Base-by-base conservation (phyloP, 1,284 basidiomycete species). In the Ceratobasidium sp. region DNA sequence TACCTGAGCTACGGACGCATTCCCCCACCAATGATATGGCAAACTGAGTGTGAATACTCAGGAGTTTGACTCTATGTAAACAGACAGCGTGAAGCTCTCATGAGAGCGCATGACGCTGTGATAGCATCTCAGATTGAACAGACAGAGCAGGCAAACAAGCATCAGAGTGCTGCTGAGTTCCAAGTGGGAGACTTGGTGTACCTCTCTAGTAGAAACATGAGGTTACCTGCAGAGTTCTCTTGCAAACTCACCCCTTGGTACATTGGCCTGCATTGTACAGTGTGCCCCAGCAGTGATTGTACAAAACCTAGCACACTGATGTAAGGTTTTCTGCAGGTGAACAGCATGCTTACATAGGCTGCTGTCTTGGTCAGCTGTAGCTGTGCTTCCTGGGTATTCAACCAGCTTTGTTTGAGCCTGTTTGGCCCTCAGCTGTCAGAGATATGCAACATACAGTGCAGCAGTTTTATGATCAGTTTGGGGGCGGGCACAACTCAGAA, bases 21-120 rank as follows among this genome's bases (percentile, higher is more conserved):
- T 0, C 26, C 82, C n/a, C n/a, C 40, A 2, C 66, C 82, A 0
- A 80, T 85, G 79, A 78, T 85, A 0, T 84, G 83, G 83, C 69
- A 84, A 20, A n/a, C 74, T 0, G 66, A 81, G 10, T 50, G 78
- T 1, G 80, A 82, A 52, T 84, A 80, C 57, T 82, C 81, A 3
- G 83, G 82, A 2, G 81, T 84, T 1, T 68, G 79, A 1, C 85
- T 84, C 78, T 83, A 83, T 0, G 28, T 80, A 12, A 46, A n/a
- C n/a, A n/a, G 78, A 42, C 71, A 84, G 61, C 83, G 81, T 40
- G 71, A 80, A 15, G 81, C 83, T 0, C 78, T 86, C 0, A 82
- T 83, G 80, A 17, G 50, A 5, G 84, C 84, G 1, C 85, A 84
- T 77, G 84, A 85, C 68, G 81, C 81, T n/a, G n/a, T n/a, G n/a